These are phyloP conservation scores for Dryas octopetala DNA, from an alignment of 306 rosid genomes.

Conservation along the genomic window DNA sequence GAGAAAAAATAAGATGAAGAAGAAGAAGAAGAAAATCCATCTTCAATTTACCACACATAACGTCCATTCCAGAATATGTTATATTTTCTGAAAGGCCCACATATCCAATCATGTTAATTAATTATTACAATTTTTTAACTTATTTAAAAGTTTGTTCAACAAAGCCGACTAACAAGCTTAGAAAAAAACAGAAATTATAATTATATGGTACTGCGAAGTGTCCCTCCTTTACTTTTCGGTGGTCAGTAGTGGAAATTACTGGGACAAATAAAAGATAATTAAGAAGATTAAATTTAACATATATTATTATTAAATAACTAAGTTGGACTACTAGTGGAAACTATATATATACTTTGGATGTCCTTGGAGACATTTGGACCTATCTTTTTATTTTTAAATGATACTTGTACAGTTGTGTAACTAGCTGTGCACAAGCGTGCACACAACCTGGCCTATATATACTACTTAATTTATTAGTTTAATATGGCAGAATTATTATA, in stretches of 20 bases:
- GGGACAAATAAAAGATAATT: no score
- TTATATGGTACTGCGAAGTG: background rate
- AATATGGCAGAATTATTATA: no score
- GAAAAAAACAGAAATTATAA: background rate
- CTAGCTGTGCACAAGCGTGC: background rate
- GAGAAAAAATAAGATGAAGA: no score
- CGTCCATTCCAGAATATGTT: background rate
- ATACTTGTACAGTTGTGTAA: background rate
- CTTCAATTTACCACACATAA: no score
- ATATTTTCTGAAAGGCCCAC: slow-evolving; percentile 11
- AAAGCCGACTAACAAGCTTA: background rate
- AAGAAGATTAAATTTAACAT: no score
- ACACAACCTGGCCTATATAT: background rate
- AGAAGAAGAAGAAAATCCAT: background rate
- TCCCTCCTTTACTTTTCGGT: slow-evolving; percentile 1
- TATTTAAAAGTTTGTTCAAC: background rate
- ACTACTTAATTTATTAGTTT: no score
- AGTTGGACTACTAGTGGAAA: background rate
- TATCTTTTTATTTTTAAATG: background rate
- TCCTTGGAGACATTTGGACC: slow-evolving; percentile 1
- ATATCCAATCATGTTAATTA: slow-evolving; percentile 20
- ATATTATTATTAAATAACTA: no score
- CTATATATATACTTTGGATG: background rate
- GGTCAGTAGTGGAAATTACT: background rate
- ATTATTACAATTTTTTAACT: background rate